Percentiles rank a stretch among this genome's conserved stretches.
Conservation (phyloP, 2,329 filamentous ascomycete species). For the Hymenoscyphus occultus region DNA sequence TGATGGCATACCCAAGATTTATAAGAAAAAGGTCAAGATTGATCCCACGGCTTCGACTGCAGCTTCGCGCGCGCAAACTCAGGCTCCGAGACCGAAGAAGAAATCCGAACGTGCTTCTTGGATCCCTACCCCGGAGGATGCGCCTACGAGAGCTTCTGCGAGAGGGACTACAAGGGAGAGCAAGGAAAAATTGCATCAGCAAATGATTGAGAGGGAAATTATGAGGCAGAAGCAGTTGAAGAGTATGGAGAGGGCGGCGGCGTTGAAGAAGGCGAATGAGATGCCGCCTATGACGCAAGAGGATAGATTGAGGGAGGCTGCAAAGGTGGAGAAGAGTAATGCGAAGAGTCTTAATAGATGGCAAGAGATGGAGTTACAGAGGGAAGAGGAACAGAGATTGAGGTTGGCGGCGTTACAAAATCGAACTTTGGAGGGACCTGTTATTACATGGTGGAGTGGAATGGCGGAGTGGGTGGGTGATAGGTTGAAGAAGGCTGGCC, state of each 20-base stretch:
- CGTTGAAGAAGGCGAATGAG: constrained; percentile 68
- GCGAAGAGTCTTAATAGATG: constrained; percentile 87
- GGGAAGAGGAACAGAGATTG: constrained; percentile 77
- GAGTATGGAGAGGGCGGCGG: constrained; percentile 57
- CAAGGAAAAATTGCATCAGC: constrained; percentile 56
- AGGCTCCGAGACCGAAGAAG: constrained; percentile 55
- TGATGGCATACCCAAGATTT: constrained; percentile 67
- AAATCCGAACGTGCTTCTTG: constrained; percentile 69
- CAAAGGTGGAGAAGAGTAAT: constrained; percentile 79
- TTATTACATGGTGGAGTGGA: constrained; percentile 93
- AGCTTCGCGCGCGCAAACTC: constrained; percentile 25
- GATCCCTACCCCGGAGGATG: constrained; percentile 62
- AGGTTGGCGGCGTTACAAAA: constrained; percentile 86
- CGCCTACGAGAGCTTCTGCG: constrained; percentile 58
- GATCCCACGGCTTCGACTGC: constrained; percentile 49
- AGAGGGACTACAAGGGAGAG: constrained; percentile 61
- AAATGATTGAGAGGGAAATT: constrained; percentile 70
- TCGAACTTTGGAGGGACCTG: constrained; percentile 80
- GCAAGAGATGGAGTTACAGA: constrained; percentile 88
- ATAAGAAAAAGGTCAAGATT: constrained; percentile 75
- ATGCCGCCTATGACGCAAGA: constrained; percentile 83
- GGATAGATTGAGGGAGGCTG: constrained; percentile 79
- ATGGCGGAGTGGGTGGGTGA: constrained; percentile 77
- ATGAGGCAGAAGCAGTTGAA: constrained; percentile 68
- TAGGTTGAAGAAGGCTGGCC: constrained; percentile 68